These are phyloP conservation scores for Discostella pseudostelligera DNA, from an alignment of 108 stramenopile species.

Conservation along the genomic window DNA sequence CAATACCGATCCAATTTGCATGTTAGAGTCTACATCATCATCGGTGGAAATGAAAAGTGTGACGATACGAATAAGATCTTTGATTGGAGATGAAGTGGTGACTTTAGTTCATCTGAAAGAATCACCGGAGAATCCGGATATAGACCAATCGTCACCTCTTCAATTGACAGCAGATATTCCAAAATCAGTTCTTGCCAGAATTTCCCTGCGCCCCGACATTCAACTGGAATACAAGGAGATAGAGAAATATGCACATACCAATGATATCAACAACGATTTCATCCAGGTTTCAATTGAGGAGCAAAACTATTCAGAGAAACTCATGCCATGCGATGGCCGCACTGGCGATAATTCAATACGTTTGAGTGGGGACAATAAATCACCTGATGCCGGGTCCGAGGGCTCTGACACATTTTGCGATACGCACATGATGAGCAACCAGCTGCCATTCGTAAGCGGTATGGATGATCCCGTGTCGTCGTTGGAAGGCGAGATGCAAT, in stretches of 20 bases:
- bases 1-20: background rate
- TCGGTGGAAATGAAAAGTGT: constrained; percentile 9
- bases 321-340: too few species aligned
- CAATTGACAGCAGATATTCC: background rate
- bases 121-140: too few species aligned
- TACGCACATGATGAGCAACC: too few species aligned
- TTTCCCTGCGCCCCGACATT: background rate
- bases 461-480: too few species aligned
- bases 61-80: background rate
- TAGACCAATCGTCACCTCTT: background rate
- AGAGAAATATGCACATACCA: too few species aligned
- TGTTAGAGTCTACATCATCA: background rate
- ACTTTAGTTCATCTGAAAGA: background rate
- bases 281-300: too few species aligned
- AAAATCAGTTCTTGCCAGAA: background rate
- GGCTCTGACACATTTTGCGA: too few species aligned
- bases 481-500: too few species aligned
- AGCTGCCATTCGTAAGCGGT: too few species aligned
- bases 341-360: background rate
- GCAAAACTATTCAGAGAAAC: too few species aligned
- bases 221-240: background rate
- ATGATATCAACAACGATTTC: background rate
- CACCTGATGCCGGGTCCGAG: too few species aligned
- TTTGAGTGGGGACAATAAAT: too few species aligned
- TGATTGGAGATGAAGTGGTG: background rate